phyloP scores from a whole-genome alignment of 1,139 yeast genomes.

The Chernovozyma aurita region DNA sequence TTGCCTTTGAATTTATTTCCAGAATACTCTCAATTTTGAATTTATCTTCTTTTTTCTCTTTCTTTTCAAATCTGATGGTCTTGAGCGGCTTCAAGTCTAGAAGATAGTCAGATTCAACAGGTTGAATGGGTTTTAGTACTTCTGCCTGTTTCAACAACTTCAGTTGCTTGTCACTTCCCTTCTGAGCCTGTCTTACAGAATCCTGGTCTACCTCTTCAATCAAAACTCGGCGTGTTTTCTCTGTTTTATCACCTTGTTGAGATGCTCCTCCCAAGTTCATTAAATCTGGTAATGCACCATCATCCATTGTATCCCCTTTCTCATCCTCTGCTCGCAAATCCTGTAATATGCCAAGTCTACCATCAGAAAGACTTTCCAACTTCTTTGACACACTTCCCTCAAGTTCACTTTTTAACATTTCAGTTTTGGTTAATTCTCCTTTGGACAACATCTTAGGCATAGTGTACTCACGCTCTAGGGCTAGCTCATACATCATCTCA shows the following conservation, averaged over 20 bases:
- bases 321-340: conserved; percentile 25
- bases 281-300: conserved; percentile 16
- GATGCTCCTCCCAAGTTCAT: conserved; percentile 14
- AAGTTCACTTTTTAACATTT: conserved; percentile 28
- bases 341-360: conserved; percentile 38
- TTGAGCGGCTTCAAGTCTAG: conserved; percentile 6
- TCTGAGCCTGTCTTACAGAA: background rate
- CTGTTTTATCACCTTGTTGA: conserved; percentile 15
- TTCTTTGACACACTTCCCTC: conserved; percentile 27
- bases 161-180: too few relatives aligned
- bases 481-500: conserved; percentile 44
- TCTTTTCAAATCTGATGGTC: background rate
- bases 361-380: conserved; percentile 32
- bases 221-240: background rate
- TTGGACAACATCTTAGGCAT: conserved; percentile 62
- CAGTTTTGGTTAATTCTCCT: conserved; percentile 45
- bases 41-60: background rate
- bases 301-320: conserved; percentile 10
- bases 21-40: background rate
- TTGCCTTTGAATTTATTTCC: background rate
- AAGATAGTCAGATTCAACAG: conserved; percentile 5
- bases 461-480: conserved; percentile 37
- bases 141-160: background rate
- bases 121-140: background rate
- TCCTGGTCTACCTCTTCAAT: background rate